Percentiles rank a stretch among this genome's conserved stretches.
These are phyloP conservation scores for Colletotrichum graminicola DNA, from an alignment of 2,329 filamentous ascomycete species.

Conservation along the genomic window DNA sequence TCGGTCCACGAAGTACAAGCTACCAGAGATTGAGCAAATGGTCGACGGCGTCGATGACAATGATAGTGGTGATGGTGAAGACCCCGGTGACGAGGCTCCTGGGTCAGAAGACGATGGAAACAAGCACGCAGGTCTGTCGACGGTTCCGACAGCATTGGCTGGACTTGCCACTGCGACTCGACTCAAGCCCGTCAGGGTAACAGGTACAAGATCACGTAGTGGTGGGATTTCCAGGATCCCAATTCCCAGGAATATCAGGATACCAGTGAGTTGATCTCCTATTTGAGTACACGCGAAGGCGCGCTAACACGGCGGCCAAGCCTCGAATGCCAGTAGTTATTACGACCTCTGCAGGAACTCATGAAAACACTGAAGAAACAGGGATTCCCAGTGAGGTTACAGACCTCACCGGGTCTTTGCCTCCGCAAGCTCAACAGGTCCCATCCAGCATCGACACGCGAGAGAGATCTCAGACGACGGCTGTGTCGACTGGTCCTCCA, in stretches of 20 bases:
- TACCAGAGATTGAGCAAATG: conserved; percentile 5
- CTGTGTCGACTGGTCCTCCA: neutral
- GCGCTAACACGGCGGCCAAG: neutral
- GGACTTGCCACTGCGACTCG: neutral
- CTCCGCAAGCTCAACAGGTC: neutral
- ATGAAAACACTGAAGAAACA: neutral
- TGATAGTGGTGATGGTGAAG: conserved; percentile 29
- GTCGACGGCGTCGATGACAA: conserved; percentile 7
- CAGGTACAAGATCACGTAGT: neutral
- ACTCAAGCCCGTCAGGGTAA: neutral
- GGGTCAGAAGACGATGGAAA: neutral
- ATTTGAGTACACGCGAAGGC: too few relatives aligned
- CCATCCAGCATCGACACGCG: neutral
- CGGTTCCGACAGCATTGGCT: conserved; percentile 8
- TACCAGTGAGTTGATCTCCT: neutral
- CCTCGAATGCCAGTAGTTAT: neutral
- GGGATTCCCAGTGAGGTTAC: neutral
- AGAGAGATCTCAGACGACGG: neutral
- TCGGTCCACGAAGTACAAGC: conserved; percentile 20
- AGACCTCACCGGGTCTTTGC: neutral
- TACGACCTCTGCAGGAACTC: neutral
- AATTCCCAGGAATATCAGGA: neutral
- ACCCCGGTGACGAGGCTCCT: neutral
- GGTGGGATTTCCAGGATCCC: neutral
- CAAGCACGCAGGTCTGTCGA: neutral